phyloP scores from a whole-genome alignment of 352 stramenopile genomes.

The Globisporangium rhizosaccharum region DNA sequence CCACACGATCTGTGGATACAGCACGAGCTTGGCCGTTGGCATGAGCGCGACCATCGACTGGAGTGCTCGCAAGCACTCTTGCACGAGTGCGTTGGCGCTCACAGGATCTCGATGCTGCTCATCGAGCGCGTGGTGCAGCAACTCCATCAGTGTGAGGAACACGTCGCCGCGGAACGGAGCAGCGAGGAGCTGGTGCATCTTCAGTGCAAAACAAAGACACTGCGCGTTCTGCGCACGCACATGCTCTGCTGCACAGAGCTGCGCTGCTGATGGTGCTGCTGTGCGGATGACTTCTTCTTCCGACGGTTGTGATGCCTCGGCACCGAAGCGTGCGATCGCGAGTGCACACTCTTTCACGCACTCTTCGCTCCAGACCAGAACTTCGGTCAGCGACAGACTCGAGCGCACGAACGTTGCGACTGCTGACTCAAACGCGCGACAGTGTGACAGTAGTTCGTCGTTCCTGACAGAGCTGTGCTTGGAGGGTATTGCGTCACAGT shows the following conservation, averaged over 20 bases:
- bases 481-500: not conserved
- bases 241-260: not conserved
- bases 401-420: slow-evolving; percentile 1
- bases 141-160: slow-evolving; percentile 45
- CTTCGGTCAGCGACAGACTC: slow-evolving; percentile 24
- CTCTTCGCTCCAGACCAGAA: slow-evolving; percentile 41
- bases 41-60: slow-evolving; percentile 37
- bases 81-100: slow-evolving; percentile 20
- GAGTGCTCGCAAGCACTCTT: slow-evolving; percentile 41
- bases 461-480: no score
- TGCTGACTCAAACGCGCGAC: slow-evolving; percentile 11
- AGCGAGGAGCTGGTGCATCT: slow-evolving; percentile 39
- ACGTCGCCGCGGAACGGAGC: slow-evolving; percentile 55
- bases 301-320: not conserved
- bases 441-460: not conserved
- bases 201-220: slow-evolving; percentile 51
- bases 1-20: slow-evolving; percentile 81
- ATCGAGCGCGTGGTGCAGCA: slow-evolving; percentile 44
- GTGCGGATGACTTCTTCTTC: not conserved
- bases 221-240: slow-evolving; percentile 13
- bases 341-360: slow-evolving; percentile 54
- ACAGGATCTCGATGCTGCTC: slow-evolving; percentile 22
- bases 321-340: slow-evolving; percentile 25
- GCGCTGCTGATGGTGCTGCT: not conserved
- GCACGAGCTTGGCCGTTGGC: slow-evolving; percentile 38